Percentiles rank a stretch among this genome's conserved stretches.
phyloP scores from a whole-genome alignment of 345 rosid species.

The Reutealis trisperma region DNA sequence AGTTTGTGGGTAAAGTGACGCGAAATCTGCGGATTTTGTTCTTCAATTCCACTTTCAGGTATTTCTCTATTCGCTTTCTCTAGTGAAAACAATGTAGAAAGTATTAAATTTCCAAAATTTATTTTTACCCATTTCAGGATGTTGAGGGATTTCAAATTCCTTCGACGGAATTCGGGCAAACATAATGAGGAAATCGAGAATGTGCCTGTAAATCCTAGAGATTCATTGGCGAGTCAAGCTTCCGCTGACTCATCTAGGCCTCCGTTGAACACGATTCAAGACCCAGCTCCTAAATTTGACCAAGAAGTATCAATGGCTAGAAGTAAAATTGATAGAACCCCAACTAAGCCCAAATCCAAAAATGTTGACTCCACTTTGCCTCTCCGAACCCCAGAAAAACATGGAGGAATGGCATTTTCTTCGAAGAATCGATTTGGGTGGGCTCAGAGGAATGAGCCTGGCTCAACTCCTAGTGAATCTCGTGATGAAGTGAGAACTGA shows the following conservation, averaged over 20 bases:
- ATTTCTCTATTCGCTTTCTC: slow-evolving; percentile 7
- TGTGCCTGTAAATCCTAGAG: slow-evolving; percentile 57
- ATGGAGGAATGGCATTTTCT: slow-evolving; percentile 35
- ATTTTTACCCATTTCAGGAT: slow-evolving; percentile 36
- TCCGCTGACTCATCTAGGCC: slow-evolving; percentile 57
- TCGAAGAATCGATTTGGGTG: slow-evolving; percentile 65
- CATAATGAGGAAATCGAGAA: slow-evolving; percentile 70
- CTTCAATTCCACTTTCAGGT: slow-evolving; percentile 52
- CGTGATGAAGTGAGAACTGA: slow-evolving; percentile 35
- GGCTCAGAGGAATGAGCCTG: slow-evolving; percentile 54
- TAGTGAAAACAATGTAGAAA: not conserved
- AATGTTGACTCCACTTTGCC: slow-evolving; percentile 55
- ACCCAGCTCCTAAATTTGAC: slow-evolving; percentile 43
- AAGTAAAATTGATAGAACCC: slow-evolving; percentile 58
- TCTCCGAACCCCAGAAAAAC: slow-evolving; percentile 71
- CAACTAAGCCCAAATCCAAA: slow-evolving; percentile 59
- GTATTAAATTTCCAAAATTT: no score
- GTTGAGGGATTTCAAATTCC: slow-evolving; percentile 67
- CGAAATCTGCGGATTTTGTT: slow-evolving; percentile 29
- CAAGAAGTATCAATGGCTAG: slow-evolving; percentile 31
- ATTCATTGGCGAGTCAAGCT: slow-evolving; percentile 46
- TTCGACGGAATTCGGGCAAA: slow-evolving; percentile 58
- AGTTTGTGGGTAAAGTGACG: not conserved
- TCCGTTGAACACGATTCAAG: slow-evolving; percentile 66
- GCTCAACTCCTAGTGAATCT: slow-evolving; percentile 14